Evolutionary conservation across 2,329 filamentous ascomycete genomes (phyloP), one percentile per base, ranked within the genome.

Genomic region (Periconia sp.): DNA sequence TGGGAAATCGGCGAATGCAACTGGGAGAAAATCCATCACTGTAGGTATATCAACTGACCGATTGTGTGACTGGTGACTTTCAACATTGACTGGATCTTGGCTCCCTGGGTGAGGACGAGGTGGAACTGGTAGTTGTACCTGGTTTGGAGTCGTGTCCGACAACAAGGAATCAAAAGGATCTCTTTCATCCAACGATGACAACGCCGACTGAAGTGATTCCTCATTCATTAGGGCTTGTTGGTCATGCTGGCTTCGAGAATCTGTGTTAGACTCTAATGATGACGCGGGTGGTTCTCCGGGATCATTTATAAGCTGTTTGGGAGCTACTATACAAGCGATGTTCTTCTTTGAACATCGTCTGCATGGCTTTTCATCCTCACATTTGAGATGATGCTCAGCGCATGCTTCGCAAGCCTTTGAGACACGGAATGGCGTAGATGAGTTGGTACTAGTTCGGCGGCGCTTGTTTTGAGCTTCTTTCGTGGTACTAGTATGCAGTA

Each of bases 281-380:
- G n/a, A n/a, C n/a, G n/a, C n/a, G n/a, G n/a, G n/a, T n/a, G n/a
- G n/a, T n/a, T n/a, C n/a, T n/a, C n/a, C n/a, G n/a, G n/a, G n/a
- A n/a, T n/a, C n/a, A n/a, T n/a, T n/a, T n/a, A n/a, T 16, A 13
- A 13, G 16, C 12, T 16, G 9, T 26, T 17, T 3, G 15, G 12
- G 10, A n/a, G n/a, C n/a, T 16, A 19, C 28, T 23, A 33, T 39
- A 33, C 75, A 78, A 4, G 59, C 50, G 11, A 76, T 64, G 48
- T 68, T 66, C 46, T 72, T 74, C 46, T 72, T 72, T 15, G 58
- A 65, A 53, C 75, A 78, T 28, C 75, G 65, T 38, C 67, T 72
- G 54, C 75, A 78, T 1, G 75, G 75, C 56, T 78, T 78, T 36
- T 72, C 64, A 43, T 78, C 75, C 44, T 77, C 73, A 38, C 75